Evolutionary conservation across 495 filamentous ascomycete species (phyloP), one percentile per base, ranked within the genome.

Genomic region (Venustampulla echinocandica): DNA sequence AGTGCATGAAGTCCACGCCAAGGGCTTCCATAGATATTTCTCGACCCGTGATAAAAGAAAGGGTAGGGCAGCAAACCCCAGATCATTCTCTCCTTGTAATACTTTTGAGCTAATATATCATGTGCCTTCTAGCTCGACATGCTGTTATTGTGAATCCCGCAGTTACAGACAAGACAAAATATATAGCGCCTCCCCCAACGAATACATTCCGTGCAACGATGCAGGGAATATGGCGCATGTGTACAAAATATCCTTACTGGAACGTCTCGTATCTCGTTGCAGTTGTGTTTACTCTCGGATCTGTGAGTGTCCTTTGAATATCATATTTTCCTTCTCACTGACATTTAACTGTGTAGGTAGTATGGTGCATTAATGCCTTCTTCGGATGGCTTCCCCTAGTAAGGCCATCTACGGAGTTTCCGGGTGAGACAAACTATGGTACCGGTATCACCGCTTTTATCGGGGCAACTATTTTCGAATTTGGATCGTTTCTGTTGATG

Each of bases 31-130:
- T n/a, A 30, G 27, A 7, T n/a, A 30, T 7, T 30, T 30, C 27
- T n/a, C 75, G 11, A 79, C 80, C 33, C 73, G 82, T n/a, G 81
- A 86, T 59, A 84, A 83, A 56, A 69, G 81, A 33, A 86, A 85
- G 23, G 66, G 48, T 39, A 32, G 10, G 33, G 33, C 6, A 6
- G 33, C 22, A 45, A 18, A 7, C 10, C 14, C 27, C 0, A 42
- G 30, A 27, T n/a, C n/a, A n/a, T n/a, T n/a, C n/a, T n/a, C n/a
- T n/a, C n/a, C n/a, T n/a, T n/a, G n/a, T n/a, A n/a, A n/a, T n/a
- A n/a, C n/a, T n/a, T n/a, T n/a, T n/a, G n/a, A n/a, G n/a, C n/a
- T n/a, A n/a, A n/a, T n/a, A 20, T n/a, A 22, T 14, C 3, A 2
- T 43, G 9, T 11, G 17, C 13, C 18, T 15, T n/a, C 4, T 27